These are phyloP conservation scores for Stachybotrys chlorohalonatus DNA, from an alignment of 2,329 filamentous ascomycete species.

Conservation along the genomic window DNA sequence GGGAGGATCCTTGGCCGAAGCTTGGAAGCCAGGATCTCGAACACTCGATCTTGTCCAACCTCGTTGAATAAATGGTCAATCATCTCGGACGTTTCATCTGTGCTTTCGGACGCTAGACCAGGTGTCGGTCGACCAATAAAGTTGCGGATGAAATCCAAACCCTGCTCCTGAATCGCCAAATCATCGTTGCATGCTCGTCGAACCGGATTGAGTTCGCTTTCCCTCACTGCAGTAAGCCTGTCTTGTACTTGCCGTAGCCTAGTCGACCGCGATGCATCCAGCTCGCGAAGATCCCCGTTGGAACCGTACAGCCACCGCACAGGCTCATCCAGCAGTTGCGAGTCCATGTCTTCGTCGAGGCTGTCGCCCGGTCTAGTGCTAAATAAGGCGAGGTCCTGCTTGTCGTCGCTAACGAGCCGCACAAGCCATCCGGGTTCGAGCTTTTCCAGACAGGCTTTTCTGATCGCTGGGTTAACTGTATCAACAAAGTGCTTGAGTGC, in stretches of 20 bases:
- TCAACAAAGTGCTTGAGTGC: slow-evolving; percentile 84
- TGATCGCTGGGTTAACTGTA: slow-evolving; percentile 60
- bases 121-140: slow-evolving; percentile 57
- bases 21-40: slow-evolving; percentile 73
- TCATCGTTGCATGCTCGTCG: slow-evolving; percentile 68
- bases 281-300: slow-evolving; percentile 19
- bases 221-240: slow-evolving; percentile 43
- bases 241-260: slow-evolving; percentile 40
- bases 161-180: slow-evolving; percentile 81
- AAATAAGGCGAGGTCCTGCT: slow-evolving; percentile 40
- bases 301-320: slow-evolving; percentile 24
- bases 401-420: slow-evolving; percentile 61
- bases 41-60: slow-evolving; percentile 68
- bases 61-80: slow-evolving; percentile 75
- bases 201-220: slow-evolving; percentile 58
- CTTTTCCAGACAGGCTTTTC: slow-evolving; percentile 68
- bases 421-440: slow-evolving; percentile 74
- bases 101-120: slow-evolving; percentile 39
- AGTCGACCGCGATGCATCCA: slow-evolving; percentile 26
- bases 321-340: slow-evolving; percentile 38
- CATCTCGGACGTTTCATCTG: slow-evolving; percentile 55
- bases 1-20: slow-evolving; percentile 53
- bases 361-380: slow-evolving; percentile 27
- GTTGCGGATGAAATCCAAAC: slow-evolving; percentile 82
- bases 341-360: slow-evolving; percentile 51